phyloP scores from a whole-genome alignment of 129 eudicot species.

The Flaveria sonorensis region DNA sequence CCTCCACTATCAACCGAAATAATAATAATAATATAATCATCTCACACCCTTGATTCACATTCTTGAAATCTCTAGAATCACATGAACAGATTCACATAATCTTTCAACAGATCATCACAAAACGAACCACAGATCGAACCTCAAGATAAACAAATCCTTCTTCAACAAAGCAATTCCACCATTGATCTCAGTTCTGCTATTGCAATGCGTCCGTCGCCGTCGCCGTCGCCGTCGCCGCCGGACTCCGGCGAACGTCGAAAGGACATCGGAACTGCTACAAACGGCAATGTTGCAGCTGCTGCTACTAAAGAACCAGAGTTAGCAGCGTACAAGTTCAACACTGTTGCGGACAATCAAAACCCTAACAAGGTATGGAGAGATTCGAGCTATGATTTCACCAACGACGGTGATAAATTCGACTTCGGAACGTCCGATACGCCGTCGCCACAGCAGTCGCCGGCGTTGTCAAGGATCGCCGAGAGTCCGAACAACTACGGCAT shows the following conservation, averaged over 20 bases:
- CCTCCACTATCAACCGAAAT: neutral
- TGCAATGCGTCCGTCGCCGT: constrained; percentile 28
- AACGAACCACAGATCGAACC: constrained; percentile 13
- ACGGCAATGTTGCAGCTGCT: constrained; percentile 26
- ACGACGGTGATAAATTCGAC: constrained; percentile 30
- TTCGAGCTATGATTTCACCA: constrained; percentile 37
- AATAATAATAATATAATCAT: neutral
- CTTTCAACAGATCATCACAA: constrained; percentile 21
- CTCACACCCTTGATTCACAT: neutral
- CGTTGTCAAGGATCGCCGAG: constrained; percentile 36
- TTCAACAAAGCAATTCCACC: constrained; percentile 9
- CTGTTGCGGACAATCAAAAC: constrained; percentile 24
- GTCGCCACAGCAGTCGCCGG: constrained; percentile 35
- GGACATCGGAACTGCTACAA: constrained; percentile 9
- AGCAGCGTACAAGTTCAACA: constrained; percentile 8
- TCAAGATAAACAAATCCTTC: constrained; percentile 20
- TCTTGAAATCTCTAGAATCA: constrained; percentile 16
- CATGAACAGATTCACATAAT: constrained; percentile 20
- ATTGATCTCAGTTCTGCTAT: neutral
- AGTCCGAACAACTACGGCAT: constrained; percentile 36
- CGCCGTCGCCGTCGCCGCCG: constrained; percentile 10
- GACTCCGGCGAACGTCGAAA: constrained; percentile 26
- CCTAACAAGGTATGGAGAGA: constrained; percentile 38
- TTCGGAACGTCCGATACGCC: constrained; percentile 31
- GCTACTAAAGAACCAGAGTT: constrained; percentile 29